phyloP scores from a whole-genome alignment of 2,329 filamentous ascomycete species.

The Bipolaris zeicola region DNA sequence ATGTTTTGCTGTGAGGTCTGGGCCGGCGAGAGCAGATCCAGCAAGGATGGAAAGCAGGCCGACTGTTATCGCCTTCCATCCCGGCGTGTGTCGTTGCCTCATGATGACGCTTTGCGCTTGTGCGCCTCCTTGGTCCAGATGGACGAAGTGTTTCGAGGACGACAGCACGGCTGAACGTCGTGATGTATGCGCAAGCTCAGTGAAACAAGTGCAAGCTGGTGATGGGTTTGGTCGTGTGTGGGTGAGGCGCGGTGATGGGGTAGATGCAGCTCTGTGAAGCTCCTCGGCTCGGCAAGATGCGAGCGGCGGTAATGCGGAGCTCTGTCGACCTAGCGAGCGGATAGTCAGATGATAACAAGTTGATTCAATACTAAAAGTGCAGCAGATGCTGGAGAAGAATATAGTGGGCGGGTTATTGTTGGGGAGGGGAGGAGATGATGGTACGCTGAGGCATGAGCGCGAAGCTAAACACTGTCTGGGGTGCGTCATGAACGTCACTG shows the following conservation, averaged over 20 bases:
- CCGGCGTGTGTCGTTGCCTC: constrained; percentile 30
- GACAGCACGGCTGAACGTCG: not conserved
- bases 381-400: not conserved
- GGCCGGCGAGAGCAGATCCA: constrained; percentile 35
- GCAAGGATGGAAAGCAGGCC: constrained; percentile 39
- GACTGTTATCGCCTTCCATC: constrained; percentile 32
- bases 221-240: constrained; percentile 1
- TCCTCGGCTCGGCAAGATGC: not conserved
- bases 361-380: not conserved
- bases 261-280: constrained; percentile 16
- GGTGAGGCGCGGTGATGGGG: constrained; percentile 19
- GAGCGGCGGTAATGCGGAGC: not conserved
- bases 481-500: constrained; percentile 26
- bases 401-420: not conserved
- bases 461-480: constrained; percentile 15
- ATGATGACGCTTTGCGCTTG: constrained; percentile 20
- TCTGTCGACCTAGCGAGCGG: constrained; percentile 1
- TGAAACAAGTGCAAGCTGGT: not conserved
- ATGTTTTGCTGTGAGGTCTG: constrained; percentile 62
- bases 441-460: constrained; percentile 17
- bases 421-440: constrained; percentile 1
- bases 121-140: constrained; percentile 11
- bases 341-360: not conserved
- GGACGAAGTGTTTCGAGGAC: not conserved
- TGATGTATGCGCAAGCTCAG: not conserved